Base-by-base conservation (phyloP, 768 basidiomycete genomes). In the Epithele typhae region DNA sequence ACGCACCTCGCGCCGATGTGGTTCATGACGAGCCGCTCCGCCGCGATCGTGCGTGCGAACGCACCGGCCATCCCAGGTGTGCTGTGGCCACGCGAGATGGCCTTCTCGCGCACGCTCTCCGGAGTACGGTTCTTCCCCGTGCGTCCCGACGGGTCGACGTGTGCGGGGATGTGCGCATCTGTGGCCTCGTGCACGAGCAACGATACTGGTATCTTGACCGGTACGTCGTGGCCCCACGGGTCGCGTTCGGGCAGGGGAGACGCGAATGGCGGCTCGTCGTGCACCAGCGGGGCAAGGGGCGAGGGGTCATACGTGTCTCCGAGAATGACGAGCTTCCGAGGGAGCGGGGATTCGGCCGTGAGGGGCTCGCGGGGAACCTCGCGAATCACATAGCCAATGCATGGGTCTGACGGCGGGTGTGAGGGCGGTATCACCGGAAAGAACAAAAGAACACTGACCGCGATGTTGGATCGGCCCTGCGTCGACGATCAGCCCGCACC, bases 111-210 rank as follows among this genome's bases (percentile, higher is more conserved):
- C 21, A 68, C 63, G 24, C 51, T 72, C 62, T 51, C 63, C 50
- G 27, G 81, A 67, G 44, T 64, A 6, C 54, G 55, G 40, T 64
- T 69, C 40, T 67, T 66, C 2, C 62, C 66, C 22, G 68, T 68
- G 43, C 74, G 71, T 43, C 61, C 73, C 24, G 76, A 66, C 25
- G 69, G 65, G 60, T 82, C 81, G 45, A 85, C 72, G 39, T 69
- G 56, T 2, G 49, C 59, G 0, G 85, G 81, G 30, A 93, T 78
- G 53, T 74, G 75, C 0, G 84, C 81, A 58, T 92, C 89, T 2
- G 87, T 91, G 1, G 84, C 80, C 65, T 93, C 91, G 62, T 93
- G 92, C n/a, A 92, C 71, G 17, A 92, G 73, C n/a, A 92, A 70
- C 23, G 82, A 78, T 0, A 68, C 51, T 4, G 55, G 51, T 0